Base-by-base conservation (phyloP, 2,329 filamentous ascomycete genomes). In the Hypocreales sp. region DNA sequence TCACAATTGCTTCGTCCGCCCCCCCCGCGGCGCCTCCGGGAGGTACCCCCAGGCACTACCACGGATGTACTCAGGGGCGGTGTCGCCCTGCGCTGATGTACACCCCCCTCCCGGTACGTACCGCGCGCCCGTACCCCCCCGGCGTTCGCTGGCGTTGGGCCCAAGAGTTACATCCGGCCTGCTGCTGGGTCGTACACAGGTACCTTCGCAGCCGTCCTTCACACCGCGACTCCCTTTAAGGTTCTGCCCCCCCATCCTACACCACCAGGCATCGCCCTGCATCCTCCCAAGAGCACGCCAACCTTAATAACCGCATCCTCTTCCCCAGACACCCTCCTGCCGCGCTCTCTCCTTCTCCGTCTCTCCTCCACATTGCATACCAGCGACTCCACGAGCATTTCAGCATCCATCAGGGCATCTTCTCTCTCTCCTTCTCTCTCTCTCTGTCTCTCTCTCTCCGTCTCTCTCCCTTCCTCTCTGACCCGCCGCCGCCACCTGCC, bases 241-340 rank as follows among this genome's bases (percentile, higher is more conserved):
- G 30, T 35, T 29, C 29, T 27, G 26, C 19, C 24, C 32, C 32
- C 29, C 25, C 28, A 32, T 35, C 31, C 30, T 29, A 34, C 35
- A 29, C 26, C 24, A n/a, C 31, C 20, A 24, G 12, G 25, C 26
- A 29, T 26, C 26, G 22, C 15, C 29, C 24, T 20, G 22, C 29
- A 25, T 25, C 29, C 24, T 20, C 26, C 28, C 22, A 26, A 32
- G 28, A 26, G 20, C 27, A 27, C 27, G 21, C 18, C 25, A 27
- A 29, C 27, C 29, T 29, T 31, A 28, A 35, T 37, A 34, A 32
- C 24, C 30, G 27, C 30, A 26, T 31, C 29, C 15, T 29, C 30
- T 31, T 31, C 35, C 33, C 35, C 31, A 27, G 33, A 29, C 15
- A 29, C 24, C n/a, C n/a, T n/a, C n/a, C n/a, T n/a, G n/a, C n/a